These are phyloP conservation scores for Aspergillus tubingensis DNA, from an alignment of 2,329 filamentous ascomycete species.

Conservation along the genomic window DNA sequence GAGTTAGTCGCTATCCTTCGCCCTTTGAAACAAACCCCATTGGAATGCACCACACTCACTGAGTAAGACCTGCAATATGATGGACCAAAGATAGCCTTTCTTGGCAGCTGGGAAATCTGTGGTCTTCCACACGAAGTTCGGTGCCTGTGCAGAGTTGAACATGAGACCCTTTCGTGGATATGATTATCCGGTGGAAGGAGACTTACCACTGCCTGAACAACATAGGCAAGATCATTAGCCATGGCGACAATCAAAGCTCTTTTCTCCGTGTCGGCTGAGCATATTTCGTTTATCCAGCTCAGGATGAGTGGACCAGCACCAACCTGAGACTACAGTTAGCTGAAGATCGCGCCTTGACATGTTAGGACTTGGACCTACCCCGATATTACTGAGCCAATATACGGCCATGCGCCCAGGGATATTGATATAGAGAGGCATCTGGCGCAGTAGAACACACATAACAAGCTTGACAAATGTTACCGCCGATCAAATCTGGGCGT, in stretches of 20 bases:
- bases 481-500: background rate
- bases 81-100: constrained; percentile 42
- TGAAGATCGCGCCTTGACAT: background rate
- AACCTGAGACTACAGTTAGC: constrained; percentile 13
- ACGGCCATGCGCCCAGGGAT: constrained; percentile 39
- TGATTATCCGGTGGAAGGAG: too few species aligned
- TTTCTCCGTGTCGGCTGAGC: constrained; percentile 34
- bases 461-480: constrained; percentile 26
- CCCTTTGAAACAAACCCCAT: too few species aligned
- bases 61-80: constrained; percentile 37
- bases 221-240: constrained; percentile 38
- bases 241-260: constrained; percentile 34
- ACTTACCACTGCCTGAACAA: constrained; percentile 35
- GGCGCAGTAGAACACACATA: constrained; percentile 34
- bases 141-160: constrained; percentile 19
- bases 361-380: constrained; percentile 23
- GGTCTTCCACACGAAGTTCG: constrained; percentile 48
- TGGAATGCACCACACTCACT: constrained; percentile 26
- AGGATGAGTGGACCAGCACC: constrained; percentile 44
- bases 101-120: constrained; percentile 41
- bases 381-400: constrained; percentile 43
- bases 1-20: too few species aligned
- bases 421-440: constrained; percentile 41
- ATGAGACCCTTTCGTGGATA: too few species aligned
- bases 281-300: constrained; percentile 41